Percentiles rank a stretch among this genome's conserved stretches.
Evolutionary conservation across 305 asterid genomes (phyloP).

Genomic region (Rubia occidens): DNA sequence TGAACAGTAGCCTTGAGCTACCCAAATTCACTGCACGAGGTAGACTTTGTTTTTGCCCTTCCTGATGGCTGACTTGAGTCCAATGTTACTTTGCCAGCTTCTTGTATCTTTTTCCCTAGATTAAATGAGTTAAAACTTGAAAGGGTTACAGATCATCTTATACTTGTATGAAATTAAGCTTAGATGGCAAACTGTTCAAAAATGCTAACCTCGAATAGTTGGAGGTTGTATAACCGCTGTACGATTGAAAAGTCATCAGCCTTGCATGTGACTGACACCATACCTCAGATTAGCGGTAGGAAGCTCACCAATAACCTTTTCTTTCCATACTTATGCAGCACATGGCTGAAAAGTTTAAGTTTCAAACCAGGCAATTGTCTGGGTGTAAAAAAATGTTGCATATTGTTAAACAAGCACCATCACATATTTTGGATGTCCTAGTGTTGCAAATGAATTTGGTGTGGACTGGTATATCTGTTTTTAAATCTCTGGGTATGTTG

Average conservation of each 20-base stretch:
- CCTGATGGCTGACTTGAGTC: constrained; percentile 9
- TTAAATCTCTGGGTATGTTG: neutral
- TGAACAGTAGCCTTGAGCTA: constrained; percentile 54
- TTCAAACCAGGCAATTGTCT: neutral
- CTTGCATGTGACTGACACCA: neutral
- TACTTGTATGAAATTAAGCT: neutral
- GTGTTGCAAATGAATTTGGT: neutral
- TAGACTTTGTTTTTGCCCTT: constrained; percentile 21
- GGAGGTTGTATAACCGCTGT: neutral
- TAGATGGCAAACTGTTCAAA: neutral
- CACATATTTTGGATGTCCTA: neutral
- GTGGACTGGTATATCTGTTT: neutral
- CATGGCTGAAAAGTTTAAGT: neutral
- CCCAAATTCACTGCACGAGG: constrained; percentile 80
- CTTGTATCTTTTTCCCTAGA: constrained; percentile 5
- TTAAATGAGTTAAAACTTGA: constrained; percentile 12
- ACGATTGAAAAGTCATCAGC: neutral
- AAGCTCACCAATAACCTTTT: neutral
- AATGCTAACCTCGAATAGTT: neutral
- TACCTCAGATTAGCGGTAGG: neutral
- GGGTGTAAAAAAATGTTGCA: neutral
- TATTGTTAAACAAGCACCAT: neutral
- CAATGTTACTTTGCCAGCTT: neutral
- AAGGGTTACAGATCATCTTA: neutral
- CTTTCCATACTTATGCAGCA: neutral